phyloP scores from a whole-genome alignment of 768 basidiomycete genomes.

The Tricholoma matsutake region DNA sequence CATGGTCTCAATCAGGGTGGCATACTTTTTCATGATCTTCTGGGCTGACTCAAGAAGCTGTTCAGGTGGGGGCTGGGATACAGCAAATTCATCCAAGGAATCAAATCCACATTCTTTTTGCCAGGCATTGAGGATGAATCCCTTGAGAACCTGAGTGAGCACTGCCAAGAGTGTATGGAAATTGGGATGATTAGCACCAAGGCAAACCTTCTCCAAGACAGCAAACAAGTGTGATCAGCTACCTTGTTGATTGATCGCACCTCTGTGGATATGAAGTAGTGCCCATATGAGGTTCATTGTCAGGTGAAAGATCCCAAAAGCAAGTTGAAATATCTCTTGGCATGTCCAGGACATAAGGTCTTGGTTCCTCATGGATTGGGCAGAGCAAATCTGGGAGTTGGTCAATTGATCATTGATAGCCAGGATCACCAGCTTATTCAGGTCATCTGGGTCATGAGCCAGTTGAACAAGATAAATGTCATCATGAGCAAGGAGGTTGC shows the following conservation, averaged over 20 bases:
- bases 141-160: conserved; percentile 30
- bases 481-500: conserved; percentile 20
- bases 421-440: conserved; percentile 15
- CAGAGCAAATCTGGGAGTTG: conserved; percentile 20
- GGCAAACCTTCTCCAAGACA: conserved; percentile 20
- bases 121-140: conserved; percentile 32
- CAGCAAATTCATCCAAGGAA: conserved; percentile 13
- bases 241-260: conserved; percentile 13
- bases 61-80: conserved; percentile 23
- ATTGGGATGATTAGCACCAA: conserved; percentile 27
- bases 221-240: conserved; percentile 22
- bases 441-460: neutral
- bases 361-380: conserved; percentile 2
- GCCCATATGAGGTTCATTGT: conserved; percentile 27
- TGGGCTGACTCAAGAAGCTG: conserved; percentile 15
- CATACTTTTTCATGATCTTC: conserved; percentile 22
- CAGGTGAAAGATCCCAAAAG: conserved; percentile 28
- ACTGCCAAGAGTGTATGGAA: conserved; percentile 24
- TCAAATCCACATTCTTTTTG: conserved; percentile 12
- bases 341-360: conserved; percentile 16
- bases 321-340: conserved; percentile 20
- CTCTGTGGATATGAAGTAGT: conserved; percentile 21
- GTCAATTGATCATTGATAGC: conserved; percentile 18
- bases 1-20: conserved; percentile 6
- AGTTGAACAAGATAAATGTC: conserved; percentile 21